Evolutionary conservation across 78 protist species (phyloP), one percentile per base, ranked within the genome.

Genomic region (Bodo saltans): DNA sequence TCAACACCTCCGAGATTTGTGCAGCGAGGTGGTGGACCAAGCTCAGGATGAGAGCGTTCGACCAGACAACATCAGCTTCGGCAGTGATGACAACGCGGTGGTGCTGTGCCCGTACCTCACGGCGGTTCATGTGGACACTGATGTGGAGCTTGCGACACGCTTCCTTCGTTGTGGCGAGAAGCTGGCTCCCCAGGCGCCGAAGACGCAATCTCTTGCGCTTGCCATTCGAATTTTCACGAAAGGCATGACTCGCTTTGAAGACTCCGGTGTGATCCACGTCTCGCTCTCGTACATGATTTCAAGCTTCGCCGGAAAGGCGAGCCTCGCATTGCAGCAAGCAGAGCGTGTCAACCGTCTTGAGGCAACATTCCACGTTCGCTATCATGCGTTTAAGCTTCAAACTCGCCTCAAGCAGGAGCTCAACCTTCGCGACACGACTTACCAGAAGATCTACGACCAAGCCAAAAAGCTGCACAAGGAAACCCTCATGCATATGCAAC

Each of bases 401-500:
- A 60, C 32, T 35, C 37, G 12, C 32, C 40, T 76, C 41, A 76
- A 76, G 69, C 23, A 4, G 40, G 81, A 12, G 25, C 12, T 76
- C 81, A 38, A 38, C 68, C 1, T 76, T 47, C 12, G 35, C 42
- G 81, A 76, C 81, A 39, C 12, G 42, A 76, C 4, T 17, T 38
- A 76, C 81, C 42, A 30, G 40, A 76, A 76, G 35, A 23, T 76
- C 34, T 76, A 67, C 42, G 4, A 38, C 27, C 1, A 68, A 17
- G 53, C 81, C 27, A 68, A 76, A 23, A 76, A 76, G 69, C 69
- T 76, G 34, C 67, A 76, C 52, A 33, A 38, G 41, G 81, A 76
- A 3, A 38, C 8, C 28, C 41, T 76, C 40, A 2, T 3, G 35
- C 81, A 76, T 17, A 76, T 76, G 53, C 17, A 28, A 32, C 12